Base-by-base conservation (phyloP, 345 rosid species). In the Eucalyptus tenuipes region DNA sequence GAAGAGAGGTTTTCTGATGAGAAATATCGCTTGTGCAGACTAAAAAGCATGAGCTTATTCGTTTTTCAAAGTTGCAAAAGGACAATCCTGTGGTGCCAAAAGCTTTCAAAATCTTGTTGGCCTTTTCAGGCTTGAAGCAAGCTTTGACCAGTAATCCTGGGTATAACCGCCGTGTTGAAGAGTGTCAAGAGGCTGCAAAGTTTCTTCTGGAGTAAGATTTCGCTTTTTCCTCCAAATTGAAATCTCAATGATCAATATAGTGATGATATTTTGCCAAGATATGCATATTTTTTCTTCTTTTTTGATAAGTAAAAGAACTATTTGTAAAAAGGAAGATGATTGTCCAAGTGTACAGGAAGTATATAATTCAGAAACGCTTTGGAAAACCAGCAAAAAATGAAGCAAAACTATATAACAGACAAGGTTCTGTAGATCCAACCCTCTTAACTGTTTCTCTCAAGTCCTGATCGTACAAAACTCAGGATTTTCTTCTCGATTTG, bases 161-260 rank as follows among this genome's bases (percentile, higher is more conserved):
- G 88, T 98, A 98, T 89, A 98, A 98, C 90, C 87, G 91, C 64
- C 97, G 99, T 59, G 99, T 97, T 93, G 90, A 93, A 88, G 99
- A 97, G 90, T 98, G 99, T 90, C 97, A 91, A 90, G 95, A 96
- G 95, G 99, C 99, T 59, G 99, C 99, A 71, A 92, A 93, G 90
- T 85, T 95, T 90, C 97, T 97, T 87, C 91, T 97, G 87, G 50
- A 88, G 99, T 97, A 95, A 87, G 95, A 88, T 94, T 50, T 88
- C 33, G 5, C 29, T 50, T 48, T 53, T 86, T 86, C n/a, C 29
- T 89, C 86, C 50, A 40, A 64, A 22, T 75, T 75, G 84, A 75
- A 86, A 71, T 71, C 81, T 71, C 44, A 37, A 75, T 75, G 87
- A 49, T 49, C 45, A 48, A 87, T 48, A 52, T 13, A 11, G 53